Base-by-base conservation (phyloP, 306 rosid genomes). In the Cicer yamashitae region DNA sequence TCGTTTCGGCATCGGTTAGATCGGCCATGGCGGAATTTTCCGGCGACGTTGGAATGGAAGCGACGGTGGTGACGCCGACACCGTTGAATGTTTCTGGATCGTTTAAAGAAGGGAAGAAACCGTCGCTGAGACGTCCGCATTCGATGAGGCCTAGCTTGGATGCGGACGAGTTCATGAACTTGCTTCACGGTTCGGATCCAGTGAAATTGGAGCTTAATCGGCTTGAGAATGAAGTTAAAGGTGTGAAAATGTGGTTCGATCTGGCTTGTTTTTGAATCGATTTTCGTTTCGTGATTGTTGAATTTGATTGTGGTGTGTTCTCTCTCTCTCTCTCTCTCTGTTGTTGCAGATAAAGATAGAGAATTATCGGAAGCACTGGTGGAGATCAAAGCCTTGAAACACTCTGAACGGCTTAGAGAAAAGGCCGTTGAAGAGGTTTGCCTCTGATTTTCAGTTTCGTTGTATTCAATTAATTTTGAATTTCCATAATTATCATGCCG, bases 111-210 rank as follows among this genome's bases (percentile, higher is more conserved):
- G 99, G 97, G 85, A 94, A 73, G 84, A 81, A 82, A 79, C 90
- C 96, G 46, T 90, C 94, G 12, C 74, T 98, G 83, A 89, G 99
- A 83, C 78, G 97, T 25, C 77, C 15, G 25, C 73, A 86, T 46
- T 83, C 92, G 73, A 67, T 82, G 80, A 80, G 97, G 92, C 98
- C 90, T 80, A 96, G 99, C 64, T 63, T 96, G 75, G 99, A 96
- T 46, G 96, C 97, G 41, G 99, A 96, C 38, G 99, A 96, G 90
- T 87, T 96, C 82, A 68, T 96, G 53, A 96, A 92, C 84, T 72
- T 96, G 54, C 58, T 96, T 73, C 98, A 90, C 87, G 99, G 99
- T 65, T 96, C 99, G 94, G 99, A 96, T 96, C 99, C 99, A 91
- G 99, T 96, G 72, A 96, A 92, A 84, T 88, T 96, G 73, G 99